Percentiles rank a stretch among this genome's conserved stretches.
Conservation (phyloP, 176 grass and related monocot species). For the Eremochloa ophiuroides region DNA sequence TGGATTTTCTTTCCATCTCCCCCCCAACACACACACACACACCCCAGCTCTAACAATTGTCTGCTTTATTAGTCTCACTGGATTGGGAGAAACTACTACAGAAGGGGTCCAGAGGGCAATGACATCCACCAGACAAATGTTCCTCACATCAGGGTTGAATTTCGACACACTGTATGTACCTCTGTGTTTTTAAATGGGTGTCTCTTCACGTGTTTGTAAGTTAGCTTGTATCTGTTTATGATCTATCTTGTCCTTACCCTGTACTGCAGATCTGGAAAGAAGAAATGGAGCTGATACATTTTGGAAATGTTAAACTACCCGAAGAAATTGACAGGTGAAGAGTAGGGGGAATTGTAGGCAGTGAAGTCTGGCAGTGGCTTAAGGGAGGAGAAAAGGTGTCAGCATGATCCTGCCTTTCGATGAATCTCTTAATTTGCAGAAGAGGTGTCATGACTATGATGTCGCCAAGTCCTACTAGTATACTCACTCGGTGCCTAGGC, state of each 20-base stretch:
- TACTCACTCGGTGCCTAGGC: not conserved
- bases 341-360: not conserved
- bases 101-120: slow-evolving; percentile 69
- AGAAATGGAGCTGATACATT: slow-evolving; percentile 73
- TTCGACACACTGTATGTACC: slow-evolving; percentile 60
- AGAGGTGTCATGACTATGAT: not conserved
- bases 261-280: slow-evolving; percentile 82
- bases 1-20: too few species aligned
- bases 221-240: not conserved
- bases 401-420: slow-evolving; percentile 11
- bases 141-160: slow-evolving; percentile 87
- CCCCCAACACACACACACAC: too few species aligned
- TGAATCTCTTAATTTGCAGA: slow-evolving; percentile 27
- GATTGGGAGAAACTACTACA: slow-evolving; percentile 90
- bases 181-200: not conserved
- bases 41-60: slow-evolving; percentile 11
- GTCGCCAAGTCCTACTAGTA: not conserved
- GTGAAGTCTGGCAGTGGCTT: not conserved
- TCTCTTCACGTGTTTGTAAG: not conserved
- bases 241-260: not conserved
- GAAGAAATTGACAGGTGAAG: slow-evolving; percentile 70
- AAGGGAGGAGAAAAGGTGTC: slow-evolving; percentile 25
- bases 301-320: slow-evolving; percentile 51
- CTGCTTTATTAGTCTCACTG: slow-evolving; percentile 68
- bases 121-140: slow-evolving; percentile 94